Evolutionary conservation across 768 basidiomycete genomes (phyloP).

Genomic region (Naganishia onofrii): DNA sequence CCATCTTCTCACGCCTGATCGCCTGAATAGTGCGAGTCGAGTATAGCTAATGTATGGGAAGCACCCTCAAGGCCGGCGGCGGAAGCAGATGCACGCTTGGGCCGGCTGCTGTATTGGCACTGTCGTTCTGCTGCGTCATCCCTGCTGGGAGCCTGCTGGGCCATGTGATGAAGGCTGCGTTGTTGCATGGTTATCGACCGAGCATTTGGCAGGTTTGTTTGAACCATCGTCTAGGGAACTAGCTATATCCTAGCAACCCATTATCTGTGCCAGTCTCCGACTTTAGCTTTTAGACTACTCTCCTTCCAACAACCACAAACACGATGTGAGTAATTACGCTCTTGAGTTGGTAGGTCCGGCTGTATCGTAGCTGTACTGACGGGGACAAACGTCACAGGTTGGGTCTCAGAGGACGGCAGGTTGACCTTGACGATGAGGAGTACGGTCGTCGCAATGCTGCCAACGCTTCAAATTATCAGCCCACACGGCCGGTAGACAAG

Average conservation of each 20-base stretch:
- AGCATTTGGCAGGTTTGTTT: too few species aligned
- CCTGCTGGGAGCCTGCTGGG: too few species aligned
- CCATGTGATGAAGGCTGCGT: too few species aligned
- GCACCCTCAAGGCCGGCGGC: not conserved
- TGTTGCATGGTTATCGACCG: too few species aligned
- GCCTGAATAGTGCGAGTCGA: too few species aligned
- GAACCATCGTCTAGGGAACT: too few species aligned
- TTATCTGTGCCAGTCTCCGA: not conserved
- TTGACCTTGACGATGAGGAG: constrained; percentile 44
- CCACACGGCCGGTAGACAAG: constrained; percentile 95
- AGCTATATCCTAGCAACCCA: not conserved
- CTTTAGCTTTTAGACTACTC: not conserved
- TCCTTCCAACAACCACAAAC: not conserved
- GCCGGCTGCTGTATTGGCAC: not conserved
- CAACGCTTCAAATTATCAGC: constrained; percentile 63
- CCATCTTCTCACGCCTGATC: not conserved
- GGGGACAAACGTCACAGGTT: not conserved
- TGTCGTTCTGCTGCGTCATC: not conserved
- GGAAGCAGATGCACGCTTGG: not conserved
- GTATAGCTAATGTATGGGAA: not conserved
- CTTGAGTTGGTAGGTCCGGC: not conserved
- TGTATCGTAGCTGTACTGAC: not conserved
- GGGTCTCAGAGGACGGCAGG: constrained; percentile 10
- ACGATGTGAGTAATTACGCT: not conserved
- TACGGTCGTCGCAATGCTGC: constrained; percentile 56